phyloP scores from a whole-genome alignment of 768 basidiomycete genomes.

The Hypholoma sublateritium region DNA sequence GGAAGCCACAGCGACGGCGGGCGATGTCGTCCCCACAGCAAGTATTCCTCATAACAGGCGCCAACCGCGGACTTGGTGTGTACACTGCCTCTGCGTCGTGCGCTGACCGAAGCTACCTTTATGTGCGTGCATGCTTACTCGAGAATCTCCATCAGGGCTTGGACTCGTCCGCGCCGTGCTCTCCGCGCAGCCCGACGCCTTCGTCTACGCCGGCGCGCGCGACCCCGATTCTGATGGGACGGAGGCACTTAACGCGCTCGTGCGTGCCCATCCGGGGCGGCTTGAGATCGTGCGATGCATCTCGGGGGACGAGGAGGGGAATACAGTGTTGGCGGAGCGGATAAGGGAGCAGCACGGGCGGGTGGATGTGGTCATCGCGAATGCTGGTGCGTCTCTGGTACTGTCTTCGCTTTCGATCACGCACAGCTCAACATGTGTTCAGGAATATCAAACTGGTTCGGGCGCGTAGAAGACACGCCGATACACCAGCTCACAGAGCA shows the following conservation, averaged over 20 bases:
- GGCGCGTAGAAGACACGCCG: neutral
- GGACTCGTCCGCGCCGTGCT: neutral
- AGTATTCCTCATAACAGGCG: neutral
- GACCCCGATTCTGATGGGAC: neutral
- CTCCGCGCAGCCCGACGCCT: neutral
- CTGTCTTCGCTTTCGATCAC: neutral
- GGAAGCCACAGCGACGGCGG: no score
- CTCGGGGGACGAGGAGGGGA: neutral
- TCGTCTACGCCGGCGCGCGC: constrained; percentile 1
- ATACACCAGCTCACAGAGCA: neutral
- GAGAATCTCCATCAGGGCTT: neutral
- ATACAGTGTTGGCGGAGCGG: neutral
- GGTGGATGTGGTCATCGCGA: neutral
- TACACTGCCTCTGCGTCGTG: neutral
- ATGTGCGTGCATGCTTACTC: no score
- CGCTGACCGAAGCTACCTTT: no score
- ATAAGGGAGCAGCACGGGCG: neutral
- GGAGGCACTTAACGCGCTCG: neutral
- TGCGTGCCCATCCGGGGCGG: neutral
- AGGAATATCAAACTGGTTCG: neutral
- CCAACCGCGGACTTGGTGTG: neutral
- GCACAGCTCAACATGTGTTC: no score
- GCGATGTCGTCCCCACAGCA: neutral
- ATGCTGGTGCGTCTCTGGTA: neutral
- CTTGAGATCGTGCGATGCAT: neutral